Evolutionary conservation across 2,329 filamentous ascomycete genomes (phyloP).

Genomic region (Phialemoniopsis sp.): DNA sequence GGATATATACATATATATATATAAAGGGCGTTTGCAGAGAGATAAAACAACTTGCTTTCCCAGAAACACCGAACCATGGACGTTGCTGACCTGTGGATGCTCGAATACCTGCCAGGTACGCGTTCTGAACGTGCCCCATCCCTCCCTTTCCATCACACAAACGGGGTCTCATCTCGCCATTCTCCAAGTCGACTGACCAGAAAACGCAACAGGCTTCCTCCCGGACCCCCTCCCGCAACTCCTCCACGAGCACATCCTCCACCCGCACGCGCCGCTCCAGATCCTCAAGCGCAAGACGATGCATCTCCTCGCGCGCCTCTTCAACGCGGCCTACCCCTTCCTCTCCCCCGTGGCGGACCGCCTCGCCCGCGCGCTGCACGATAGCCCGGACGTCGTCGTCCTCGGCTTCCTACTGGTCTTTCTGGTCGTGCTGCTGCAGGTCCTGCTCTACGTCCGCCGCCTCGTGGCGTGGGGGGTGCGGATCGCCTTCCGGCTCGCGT

Average conservation of each 20-base stretch:
- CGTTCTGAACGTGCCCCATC: too few relatives aligned
- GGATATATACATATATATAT: too few relatives aligned
- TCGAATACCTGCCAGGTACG: background rate
- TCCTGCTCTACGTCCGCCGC: conserved; percentile 67
- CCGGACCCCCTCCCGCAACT: conserved; percentile 35
- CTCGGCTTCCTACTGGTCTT: conserved; percentile 46
- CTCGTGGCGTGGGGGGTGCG: conserved; percentile 73
- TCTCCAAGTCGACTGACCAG: too few relatives aligned
- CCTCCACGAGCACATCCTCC: conserved; percentile 43
- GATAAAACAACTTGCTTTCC: too few relatives aligned
- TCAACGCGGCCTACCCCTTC: conserved; percentile 28
- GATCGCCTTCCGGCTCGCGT: conserved; percentile 56
- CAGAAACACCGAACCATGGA: background rate
- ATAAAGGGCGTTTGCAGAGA: too few relatives aligned
- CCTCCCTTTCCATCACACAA: too few relatives aligned
- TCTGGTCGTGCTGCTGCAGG: conserved; percentile 56
- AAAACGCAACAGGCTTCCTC: conserved; percentile 21
- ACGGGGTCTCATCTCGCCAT: too few relatives aligned
- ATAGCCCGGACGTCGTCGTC: conserved; percentile 36
- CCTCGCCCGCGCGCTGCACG: conserved; percentile 26
- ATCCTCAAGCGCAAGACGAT: conserved; percentile 24
- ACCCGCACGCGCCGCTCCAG: conserved; percentile 40
- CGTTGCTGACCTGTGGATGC: background rate
- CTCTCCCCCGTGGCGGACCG: conserved; percentile 38
- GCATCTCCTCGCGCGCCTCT: conserved; percentile 18